Evolutionary conservation across 805 yeast genomes (phyloP).

Genomic region (Monosporozyma solicola): DNA sequence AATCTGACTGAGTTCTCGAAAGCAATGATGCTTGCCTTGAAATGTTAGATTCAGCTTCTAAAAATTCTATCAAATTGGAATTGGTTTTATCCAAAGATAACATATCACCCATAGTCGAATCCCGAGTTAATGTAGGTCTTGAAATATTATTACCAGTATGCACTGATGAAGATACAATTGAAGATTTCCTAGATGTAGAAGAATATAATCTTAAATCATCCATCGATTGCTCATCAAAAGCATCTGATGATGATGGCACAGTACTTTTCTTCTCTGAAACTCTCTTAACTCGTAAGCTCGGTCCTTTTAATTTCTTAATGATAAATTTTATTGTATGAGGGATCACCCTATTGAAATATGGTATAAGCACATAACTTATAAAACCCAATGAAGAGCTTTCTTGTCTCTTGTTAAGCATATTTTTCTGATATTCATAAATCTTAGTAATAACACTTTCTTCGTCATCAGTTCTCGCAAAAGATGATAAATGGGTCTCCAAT

Average conservation of each 20-base stretch:
- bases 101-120: background rate
- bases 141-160: background rate
- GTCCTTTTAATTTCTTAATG: slow-evolving; percentile 41
- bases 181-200: slow-evolving; percentile 5
- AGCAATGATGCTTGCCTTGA: slow-evolving; percentile 13
- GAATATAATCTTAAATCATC: background rate
- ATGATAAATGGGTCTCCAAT: slow-evolving; percentile 25
- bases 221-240: background rate
- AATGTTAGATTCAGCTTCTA: slow-evolving; percentile 14
- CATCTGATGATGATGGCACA: background rate
- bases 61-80: slow-evolving; percentile 22
- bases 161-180: slow-evolving; percentile 2
- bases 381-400: slow-evolving; percentile 40
- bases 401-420: slow-evolving; percentile 19
- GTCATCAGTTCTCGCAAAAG: background rate
- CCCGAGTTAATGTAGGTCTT: slow-evolving; percentile 3
- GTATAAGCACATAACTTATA: slow-evolving; percentile 43
- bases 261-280: background rate
- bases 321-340: slow-evolving; percentile 41
- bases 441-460: slow-evolving; percentile 4
- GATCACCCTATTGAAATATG: slow-evolving; percentile 41
- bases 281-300: slow-evolving; percentile 29
- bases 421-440: slow-evolving; percentile 18
- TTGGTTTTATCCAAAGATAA: slow-evolving; percentile 9
- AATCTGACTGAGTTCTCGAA: slow-evolving; percentile 22